A percentile compares a stretch with the other conserved stretches of the same genome.
Conservation (phyloP, 2,329 filamentous ascomycete genomes). For the Exophiala lecanii-corni region DNA sequence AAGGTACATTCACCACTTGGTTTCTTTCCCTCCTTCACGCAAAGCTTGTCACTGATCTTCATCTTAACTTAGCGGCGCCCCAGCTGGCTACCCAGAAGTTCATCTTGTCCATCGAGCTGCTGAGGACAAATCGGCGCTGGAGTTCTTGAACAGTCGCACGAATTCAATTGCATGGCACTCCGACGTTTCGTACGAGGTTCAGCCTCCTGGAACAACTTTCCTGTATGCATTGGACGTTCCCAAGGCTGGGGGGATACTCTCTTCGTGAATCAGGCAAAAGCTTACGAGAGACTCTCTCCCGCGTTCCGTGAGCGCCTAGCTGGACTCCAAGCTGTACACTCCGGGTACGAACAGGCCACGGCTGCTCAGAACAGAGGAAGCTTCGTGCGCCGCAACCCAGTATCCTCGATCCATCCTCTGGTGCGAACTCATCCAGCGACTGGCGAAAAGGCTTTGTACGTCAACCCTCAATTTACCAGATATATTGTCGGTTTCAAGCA, state of each 20-base stretch:
- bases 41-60: no score
- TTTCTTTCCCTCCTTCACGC: no score
- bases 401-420: slow-evolving; percentile 41
- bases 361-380: slow-evolving; percentile 51
- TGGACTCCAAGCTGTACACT: slow-evolving; percentile 75
- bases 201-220: slow-evolving; percentile 87
- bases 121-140: slow-evolving; percentile 55
- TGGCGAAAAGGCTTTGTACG: slow-evolving; percentile 44
- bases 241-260: slow-evolving; percentile 74
- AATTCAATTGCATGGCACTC: slow-evolving; percentile 80
- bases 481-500: slow-evolving; percentile 46
- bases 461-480: slow-evolving; percentile 48
- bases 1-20: slow-evolving; percentile 37
- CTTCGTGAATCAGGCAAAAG: slow-evolving; percentile 73
- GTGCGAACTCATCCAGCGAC: slow-evolving; percentile 47
- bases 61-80: slow-evolving; percentile 52
- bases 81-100: slow-evolving; percentile 67
- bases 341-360: slow-evolving; percentile 70
- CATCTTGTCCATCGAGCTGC: slow-evolving; percentile 74
- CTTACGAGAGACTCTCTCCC: slow-evolving; percentile 75
- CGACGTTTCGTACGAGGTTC: slow-evolving; percentile 80
- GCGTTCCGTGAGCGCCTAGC: slow-evolving; percentile 75
- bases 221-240: slow-evolving; percentile 82
- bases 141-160: slow-evolving; percentile 65
- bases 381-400: slow-evolving; percentile 37